Evolutionary conservation across 305 asterid genomes (phyloP).

Genomic region (Ilex paraguariensis): DNA sequence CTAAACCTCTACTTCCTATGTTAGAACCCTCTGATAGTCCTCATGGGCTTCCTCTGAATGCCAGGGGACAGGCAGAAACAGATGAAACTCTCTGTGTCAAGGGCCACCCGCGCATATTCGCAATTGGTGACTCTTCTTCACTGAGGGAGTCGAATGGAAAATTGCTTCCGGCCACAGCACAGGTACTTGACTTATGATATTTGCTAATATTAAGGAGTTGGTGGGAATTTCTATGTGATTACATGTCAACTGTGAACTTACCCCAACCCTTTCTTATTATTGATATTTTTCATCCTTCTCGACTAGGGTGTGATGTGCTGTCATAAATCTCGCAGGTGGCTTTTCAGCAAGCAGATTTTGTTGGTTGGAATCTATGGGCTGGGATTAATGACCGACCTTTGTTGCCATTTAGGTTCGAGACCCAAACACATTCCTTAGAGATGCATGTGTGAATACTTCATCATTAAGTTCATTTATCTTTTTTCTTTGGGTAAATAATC

Average conservation of each 20-base stretch:
- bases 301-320: conserved; percentile 3
- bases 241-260: no score
- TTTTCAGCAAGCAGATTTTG: conserved; percentile 95
- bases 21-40: conserved; percentile 47
- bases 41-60: conserved; percentile 64
- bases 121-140: conserved; percentile 90
- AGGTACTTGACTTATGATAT: conserved; percentile 34
- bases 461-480: background rate
- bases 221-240: no score
- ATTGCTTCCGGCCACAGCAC: conserved; percentile 95
- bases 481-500: background rate
- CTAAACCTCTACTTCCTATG: conserved; percentile 66
- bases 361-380: conserved; percentile 99
- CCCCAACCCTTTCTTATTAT: no score
- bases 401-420: conserved; percentile 80
- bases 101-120: conserved; percentile 94
- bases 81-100: conserved; percentile 92
- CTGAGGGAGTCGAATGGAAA: conserved; percentile 64
- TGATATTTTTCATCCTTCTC: background rate
- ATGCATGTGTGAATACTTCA: background rate
- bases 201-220: no score
- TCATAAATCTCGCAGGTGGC: conserved; percentile 60
- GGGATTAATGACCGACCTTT: conserved; percentile 86
- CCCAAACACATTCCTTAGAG: conserved; percentile 3
- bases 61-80: conserved; percentile 92